phyloP scores from a whole-genome alignment of 352 stramenopile genomes.

The Elongisporangium undulatum region DNA sequence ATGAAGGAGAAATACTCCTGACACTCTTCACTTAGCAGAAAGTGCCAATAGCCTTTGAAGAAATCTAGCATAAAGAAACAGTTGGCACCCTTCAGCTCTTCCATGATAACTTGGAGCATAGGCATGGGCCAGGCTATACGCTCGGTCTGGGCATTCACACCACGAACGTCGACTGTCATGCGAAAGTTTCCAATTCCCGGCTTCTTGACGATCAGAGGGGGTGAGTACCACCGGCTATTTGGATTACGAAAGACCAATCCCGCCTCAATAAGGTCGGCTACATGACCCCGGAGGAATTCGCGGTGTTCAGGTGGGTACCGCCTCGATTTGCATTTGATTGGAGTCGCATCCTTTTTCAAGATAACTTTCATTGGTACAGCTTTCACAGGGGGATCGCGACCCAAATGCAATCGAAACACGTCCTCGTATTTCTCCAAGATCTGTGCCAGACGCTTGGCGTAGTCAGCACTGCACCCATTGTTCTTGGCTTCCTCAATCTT shows the following conservation, averaged over 20 bases:
- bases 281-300: not conserved
- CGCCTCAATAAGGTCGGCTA: not conserved
- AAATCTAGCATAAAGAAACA: slow-evolving; percentile 9
- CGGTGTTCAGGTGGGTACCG: not conserved
- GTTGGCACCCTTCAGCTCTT: not conserved
- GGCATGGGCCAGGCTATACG: slow-evolving; percentile 5
- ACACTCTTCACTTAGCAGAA: slow-evolving; percentile 3
- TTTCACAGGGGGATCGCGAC: no score
- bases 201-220: slow-evolving; percentile 1
- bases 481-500: no score
- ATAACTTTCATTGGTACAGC: not conserved
- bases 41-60: slow-evolving; percentile 10
- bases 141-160: not conserved
- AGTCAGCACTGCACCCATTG: no score
- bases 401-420: no score
- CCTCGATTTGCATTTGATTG: not conserved
- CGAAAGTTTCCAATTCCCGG: not conserved
- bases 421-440: no score
- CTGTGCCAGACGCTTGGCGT: no score
- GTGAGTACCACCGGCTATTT: not conserved
- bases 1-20: slow-evolving; percentile 8
- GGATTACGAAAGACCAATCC: not conserved
- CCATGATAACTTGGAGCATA: slow-evolving; percentile 7
- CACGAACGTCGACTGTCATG: not conserved
- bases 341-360: not conserved